Conservation (phyloP, 257 asterid species). For the Penstemon davidsonii region DNA sequence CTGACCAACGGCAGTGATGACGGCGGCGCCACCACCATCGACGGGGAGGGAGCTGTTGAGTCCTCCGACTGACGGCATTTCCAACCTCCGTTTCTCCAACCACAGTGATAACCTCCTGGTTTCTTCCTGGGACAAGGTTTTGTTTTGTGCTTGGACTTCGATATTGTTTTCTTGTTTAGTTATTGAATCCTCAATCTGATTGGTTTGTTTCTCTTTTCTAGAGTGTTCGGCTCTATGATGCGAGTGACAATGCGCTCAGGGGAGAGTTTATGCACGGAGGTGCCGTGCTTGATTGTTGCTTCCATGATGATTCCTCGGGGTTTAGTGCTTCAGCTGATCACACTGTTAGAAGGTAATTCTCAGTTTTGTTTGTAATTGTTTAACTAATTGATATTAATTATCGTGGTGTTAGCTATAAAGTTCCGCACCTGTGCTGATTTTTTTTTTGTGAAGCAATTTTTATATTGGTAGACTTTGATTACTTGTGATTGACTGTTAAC, state of each 20-base stretch:
- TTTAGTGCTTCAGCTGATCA: constrained; percentile 80
- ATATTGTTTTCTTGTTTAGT: neutral
- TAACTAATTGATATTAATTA: too few relatives aligned
- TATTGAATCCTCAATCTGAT: neutral
- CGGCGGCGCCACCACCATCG: constrained; percentile 54
- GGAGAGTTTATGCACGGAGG: constrained; percentile 91
- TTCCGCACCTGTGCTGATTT: neutral
- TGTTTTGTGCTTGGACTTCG: neutral
- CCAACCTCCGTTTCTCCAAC: constrained; percentile 83
- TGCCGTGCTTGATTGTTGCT: constrained; percentile 84
- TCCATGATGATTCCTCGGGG: constrained; percentile 90
- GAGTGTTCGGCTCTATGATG: constrained; percentile 88
- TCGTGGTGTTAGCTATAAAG: too few relatives aligned
- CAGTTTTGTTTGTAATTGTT: neutral
- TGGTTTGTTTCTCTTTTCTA: constrained; percentile 20
- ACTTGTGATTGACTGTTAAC: neutral
- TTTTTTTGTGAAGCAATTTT: neutral
- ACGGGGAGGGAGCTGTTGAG: constrained; percentile 56
- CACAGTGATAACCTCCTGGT: constrained; percentile 82
- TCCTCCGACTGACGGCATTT: constrained; percentile 77
- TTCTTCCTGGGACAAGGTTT: constrained; percentile 87
- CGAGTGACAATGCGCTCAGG: constrained; percentile 72
- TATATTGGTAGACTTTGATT: neutral
- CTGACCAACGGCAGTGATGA: constrained; percentile 39
- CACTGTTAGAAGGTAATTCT: constrained; percentile 71